phyloP scores from a whole-genome alignment of 495 filamentous ascomycete species.

The Geopyxis carbonaria region DNA sequence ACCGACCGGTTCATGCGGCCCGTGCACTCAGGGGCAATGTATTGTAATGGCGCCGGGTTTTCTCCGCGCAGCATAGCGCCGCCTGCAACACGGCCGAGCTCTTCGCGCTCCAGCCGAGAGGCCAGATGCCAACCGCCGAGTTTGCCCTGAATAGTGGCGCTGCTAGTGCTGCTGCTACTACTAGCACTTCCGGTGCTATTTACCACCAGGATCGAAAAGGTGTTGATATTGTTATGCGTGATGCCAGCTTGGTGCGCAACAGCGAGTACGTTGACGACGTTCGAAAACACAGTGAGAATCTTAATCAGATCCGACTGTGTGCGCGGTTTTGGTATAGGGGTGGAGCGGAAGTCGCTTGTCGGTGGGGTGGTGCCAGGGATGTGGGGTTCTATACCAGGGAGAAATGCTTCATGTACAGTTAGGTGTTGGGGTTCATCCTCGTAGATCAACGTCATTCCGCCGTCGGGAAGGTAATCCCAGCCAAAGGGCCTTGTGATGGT shows the following conservation, averaged over 20 bases:
- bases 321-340: conserved; percentile 19
- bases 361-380: conserved; percentile 4
- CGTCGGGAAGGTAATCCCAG: conserved; percentile 25
- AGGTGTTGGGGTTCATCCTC: conserved; percentile 13
- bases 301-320: conserved; percentile 24
- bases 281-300: conserved; percentile 24
- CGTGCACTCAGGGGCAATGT: conserved; percentile 24
- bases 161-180: not conserved
- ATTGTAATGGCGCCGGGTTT: conserved; percentile 23
- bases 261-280: conserved; percentile 21
- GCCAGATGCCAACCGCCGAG: conserved; percentile 25
- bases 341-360: conserved; percentile 1
- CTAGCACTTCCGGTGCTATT: conserved; percentile 2
- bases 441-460: conserved; percentile 23
- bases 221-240: conserved; percentile 24
- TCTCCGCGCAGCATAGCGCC: conserved; percentile 22
- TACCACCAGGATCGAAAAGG: conserved; percentile 17
- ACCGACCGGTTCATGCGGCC: conserved; percentile 25
- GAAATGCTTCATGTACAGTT: conserved; percentile 21
- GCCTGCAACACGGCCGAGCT: conserved; percentile 18
- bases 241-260: conserved; percentile 20
- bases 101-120: conserved; percentile 22
- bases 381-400: conserved; percentile 12
- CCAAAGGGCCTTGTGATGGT: conserved; percentile 18
- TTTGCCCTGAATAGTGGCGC: conserved; percentile 16